Base-by-base conservation (phyloP, 1,284 basidiomycete species). In the Taiwanofungus camphoratus region DNA sequence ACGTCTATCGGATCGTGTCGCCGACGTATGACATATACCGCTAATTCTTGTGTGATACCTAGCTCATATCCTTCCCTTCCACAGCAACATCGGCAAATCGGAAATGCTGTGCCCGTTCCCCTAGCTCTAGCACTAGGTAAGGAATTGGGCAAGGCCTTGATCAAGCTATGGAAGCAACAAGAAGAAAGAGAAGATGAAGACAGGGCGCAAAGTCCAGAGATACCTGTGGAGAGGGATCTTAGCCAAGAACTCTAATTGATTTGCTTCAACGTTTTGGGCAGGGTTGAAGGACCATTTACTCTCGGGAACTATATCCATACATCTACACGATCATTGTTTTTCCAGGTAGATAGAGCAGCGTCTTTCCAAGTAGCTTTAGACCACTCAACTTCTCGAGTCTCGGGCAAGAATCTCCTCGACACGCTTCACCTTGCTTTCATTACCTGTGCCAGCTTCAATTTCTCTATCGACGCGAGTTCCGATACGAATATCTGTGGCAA, bases 401-500 rank as follows among this genome's bases (percentile, higher is more conserved):
- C 64, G 68, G 8, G 69, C 70, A 18, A 85, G 62, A 36, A 94
- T 90, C 36, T 83, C 81, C 54, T 87, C 73, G 2, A 95, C 90
- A 11, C 92, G 76, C 44, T 73, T 71, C 16, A 92, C 74, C 59
- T 95, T 95, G 40, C 67, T 67, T 19, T 78, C 77, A 53, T 94
- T 94, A 3, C 81, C 89, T 34, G 74, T 70, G 5, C 87, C 91
- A 2, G 71, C 68, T 2, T 62, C 62, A 27, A 84, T 75, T 22
- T 75, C 66, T 42, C 80, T 75, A 64, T 94, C 92, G 15, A 76
- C 74, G 33, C 92, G 78, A 0, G 92, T 96, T 33, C 92, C 92
- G 45, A 96, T 93, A 22, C 92, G 84, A 46, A 96, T 87, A 63
- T 96, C 92, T 5, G 92, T 92, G 19, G 88, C 82, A 31, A 87